These are phyloP conservation scores for Rhododendron ovatum DNA, from an alignment of 148 eudicot genomes.

Conservation along the genomic window DNA sequence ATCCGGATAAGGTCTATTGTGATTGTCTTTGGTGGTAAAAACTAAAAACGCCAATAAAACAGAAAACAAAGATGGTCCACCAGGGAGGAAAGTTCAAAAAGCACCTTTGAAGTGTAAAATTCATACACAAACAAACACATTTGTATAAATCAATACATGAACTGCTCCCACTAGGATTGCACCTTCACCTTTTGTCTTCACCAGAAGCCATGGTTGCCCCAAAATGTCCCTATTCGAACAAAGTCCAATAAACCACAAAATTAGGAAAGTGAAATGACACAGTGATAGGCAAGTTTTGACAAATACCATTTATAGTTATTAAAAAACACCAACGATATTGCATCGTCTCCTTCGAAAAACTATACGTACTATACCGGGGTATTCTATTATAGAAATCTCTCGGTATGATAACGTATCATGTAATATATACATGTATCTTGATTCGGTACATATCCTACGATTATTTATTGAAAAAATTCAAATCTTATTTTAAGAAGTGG, in stretches of 20 bases:
- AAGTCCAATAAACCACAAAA: background rate
- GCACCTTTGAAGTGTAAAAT: background rate
- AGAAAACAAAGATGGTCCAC: background rate
- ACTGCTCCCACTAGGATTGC: background rate
- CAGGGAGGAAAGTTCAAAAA: background rate
- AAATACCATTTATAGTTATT: too few relatives aligned
- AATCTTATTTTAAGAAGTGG: background rate
- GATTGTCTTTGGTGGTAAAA: background rate
- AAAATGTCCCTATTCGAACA: background rate
- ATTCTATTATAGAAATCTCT: background rate
- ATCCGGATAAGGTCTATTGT: background rate
- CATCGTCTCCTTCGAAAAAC: too few relatives aligned
- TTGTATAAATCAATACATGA: background rate
- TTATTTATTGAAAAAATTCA: too few relatives aligned
- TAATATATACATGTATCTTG: too few relatives aligned
- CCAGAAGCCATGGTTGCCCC: background rate
- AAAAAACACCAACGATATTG: too few relatives aligned
- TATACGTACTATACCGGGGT: background rate
- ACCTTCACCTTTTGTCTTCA: background rate
- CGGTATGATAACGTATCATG: background rate
- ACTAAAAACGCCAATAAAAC: background rate
- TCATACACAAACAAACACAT: background rate
- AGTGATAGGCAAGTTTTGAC: background rate
- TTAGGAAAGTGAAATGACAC: background rate
- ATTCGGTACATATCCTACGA: too few relatives aligned